Evolutionary conservation across 345 rosid genomes (phyloP).

Genomic region (Corchorus capsularis): DNA sequence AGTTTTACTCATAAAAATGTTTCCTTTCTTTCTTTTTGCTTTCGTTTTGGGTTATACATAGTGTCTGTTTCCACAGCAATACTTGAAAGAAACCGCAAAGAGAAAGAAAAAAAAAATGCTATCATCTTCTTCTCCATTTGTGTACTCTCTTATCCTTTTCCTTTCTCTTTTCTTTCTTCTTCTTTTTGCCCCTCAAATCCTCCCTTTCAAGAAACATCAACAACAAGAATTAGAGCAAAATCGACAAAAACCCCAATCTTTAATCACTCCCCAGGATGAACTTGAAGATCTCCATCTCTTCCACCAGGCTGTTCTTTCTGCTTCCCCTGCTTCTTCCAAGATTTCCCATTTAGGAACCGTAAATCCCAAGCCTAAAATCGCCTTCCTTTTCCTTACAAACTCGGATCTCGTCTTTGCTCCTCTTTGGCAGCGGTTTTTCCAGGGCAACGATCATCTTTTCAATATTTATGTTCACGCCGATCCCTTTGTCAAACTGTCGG

Average conservation of each 20-base stretch:
- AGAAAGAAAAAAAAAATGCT: constrained; percentile 41
- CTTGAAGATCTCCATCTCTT: constrained; percentile 68
- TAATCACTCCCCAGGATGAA: constrained; percentile 42
- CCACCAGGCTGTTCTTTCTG: constrained; percentile 45
- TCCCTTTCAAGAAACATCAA: constrained; percentile 21
- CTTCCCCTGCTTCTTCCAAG: constrained; percentile 29
- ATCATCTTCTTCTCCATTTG: constrained; percentile 51
- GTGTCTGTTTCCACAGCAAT: neutral
- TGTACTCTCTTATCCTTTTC: constrained; percentile 51
- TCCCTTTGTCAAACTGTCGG: constrained; percentile 37
- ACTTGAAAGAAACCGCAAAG: neutral
- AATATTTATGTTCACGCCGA: constrained; percentile 87
- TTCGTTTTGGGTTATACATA: neutral
- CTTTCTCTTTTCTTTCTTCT: constrained; percentile 53
- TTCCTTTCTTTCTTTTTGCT: neutral
- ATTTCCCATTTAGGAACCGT: constrained; percentile 39
- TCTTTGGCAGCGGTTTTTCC: constrained; percentile 75
- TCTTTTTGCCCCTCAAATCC: constrained; percentile 45
- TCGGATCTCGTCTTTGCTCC: constrained; percentile 78
- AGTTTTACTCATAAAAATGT: neutral
- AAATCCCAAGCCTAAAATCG: constrained; percentile 66
- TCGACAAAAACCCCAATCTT: neutral
- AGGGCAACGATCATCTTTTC: constrained; percentile 48
- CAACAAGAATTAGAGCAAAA: neutral
- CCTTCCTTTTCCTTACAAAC: constrained; percentile 92